phyloP scores from a whole-genome alignment of 2,329 filamentous ascomycete species.

The Monosporascus sp. region DNA sequence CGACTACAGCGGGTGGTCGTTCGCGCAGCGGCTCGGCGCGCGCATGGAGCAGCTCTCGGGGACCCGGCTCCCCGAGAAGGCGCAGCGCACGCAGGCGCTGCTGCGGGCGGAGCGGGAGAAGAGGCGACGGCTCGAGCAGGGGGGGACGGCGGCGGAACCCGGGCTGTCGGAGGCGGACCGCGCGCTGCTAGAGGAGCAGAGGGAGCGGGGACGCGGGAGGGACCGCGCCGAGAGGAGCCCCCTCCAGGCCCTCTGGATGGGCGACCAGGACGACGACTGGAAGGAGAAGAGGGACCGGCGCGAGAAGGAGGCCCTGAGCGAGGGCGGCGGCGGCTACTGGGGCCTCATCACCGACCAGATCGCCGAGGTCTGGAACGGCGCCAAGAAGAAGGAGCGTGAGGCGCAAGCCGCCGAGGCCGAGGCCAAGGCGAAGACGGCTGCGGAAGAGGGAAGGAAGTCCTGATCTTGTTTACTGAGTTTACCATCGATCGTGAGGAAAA shows the following conservation, averaged over 20 bases:
- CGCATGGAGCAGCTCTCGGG: constrained; percentile 42
- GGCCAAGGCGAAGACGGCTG: constrained; percentile 24
- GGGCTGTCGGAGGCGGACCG: constrained; percentile 14
- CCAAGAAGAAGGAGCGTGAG: constrained; percentile 24
- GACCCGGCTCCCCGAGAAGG: constrained; percentile 52
- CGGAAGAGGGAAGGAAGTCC: constrained; percentile 16
- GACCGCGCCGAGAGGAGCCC: constrained; percentile 17
- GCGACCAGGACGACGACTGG: constrained; percentile 51
- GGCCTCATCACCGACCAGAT: constrained; percentile 54
- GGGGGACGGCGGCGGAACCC: neutral
- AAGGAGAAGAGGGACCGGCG: constrained; percentile 44
- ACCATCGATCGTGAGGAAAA: neutral
- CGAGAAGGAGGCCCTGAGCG: constrained; percentile 48
- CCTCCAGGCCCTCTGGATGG: constrained; percentile 52
- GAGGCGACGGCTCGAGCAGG: constrained; percentile 12
- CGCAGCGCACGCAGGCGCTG: constrained; percentile 40
- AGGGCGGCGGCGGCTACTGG: constrained; percentile 49
- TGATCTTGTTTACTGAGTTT: neutral
- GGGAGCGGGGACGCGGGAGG: constrained; percentile 4
- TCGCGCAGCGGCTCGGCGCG: constrained; percentile 41
- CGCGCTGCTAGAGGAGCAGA: constrained; percentile 21
- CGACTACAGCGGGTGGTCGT: constrained; percentile 52
- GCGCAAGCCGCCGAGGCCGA: constrained; percentile 14
- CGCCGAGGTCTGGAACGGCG: constrained; percentile 41
- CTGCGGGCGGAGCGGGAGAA: constrained; percentile 40